Evolutionary conservation across 2,329 filamentous ascomycete species (phyloP).

Genomic region (Mycosphaerella sp.): DNA sequence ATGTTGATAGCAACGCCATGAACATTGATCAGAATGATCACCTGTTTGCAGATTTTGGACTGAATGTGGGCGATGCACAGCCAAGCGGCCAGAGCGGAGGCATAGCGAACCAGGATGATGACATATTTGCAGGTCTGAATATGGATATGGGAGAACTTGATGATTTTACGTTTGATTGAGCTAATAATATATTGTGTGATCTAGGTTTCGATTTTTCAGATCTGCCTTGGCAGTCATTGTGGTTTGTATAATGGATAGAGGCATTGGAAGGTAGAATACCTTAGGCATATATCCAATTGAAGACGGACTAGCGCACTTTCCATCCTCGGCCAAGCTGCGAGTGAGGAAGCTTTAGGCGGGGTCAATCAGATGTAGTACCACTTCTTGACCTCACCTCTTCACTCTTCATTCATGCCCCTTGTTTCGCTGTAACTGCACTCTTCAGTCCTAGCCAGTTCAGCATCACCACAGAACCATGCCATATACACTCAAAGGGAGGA

Average conservation of each 20-base stretch:
- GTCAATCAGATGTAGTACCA: not conserved
- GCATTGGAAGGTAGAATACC: no score
- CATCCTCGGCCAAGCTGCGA: not conserved
- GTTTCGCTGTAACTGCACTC: no score
- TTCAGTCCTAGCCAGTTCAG: not conserved
- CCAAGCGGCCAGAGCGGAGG: slow-evolving; percentile 24
- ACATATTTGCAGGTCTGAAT: slow-evolving; percentile 42
- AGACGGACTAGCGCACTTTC: not conserved
- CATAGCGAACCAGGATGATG: slow-evolving; percentile 34
- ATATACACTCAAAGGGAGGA: slow-evolving; percentile 56
- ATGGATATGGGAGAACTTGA: slow-evolving; percentile 33
- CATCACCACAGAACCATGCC: slow-evolving; percentile 44
- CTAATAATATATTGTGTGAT: not conserved
- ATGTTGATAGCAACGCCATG: slow-evolving; percentile 23
- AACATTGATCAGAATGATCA: slow-evolving; percentile 21
- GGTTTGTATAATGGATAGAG: no score
- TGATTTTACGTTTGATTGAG: slow-evolving; percentile 31
- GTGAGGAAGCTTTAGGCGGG: not conserved
- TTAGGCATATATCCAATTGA: no score
- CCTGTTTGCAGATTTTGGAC: slow-evolving; percentile 14
- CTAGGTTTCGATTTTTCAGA: no score
- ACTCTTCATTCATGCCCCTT: not conserved
- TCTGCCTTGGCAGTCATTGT: no score
- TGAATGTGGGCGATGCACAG: slow-evolving; percentile 19
- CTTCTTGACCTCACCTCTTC: not conserved